Conservation (phyloP, 2,329 filamentous ascomycete genomes). For the Lithohypha guttulata region DNA sequence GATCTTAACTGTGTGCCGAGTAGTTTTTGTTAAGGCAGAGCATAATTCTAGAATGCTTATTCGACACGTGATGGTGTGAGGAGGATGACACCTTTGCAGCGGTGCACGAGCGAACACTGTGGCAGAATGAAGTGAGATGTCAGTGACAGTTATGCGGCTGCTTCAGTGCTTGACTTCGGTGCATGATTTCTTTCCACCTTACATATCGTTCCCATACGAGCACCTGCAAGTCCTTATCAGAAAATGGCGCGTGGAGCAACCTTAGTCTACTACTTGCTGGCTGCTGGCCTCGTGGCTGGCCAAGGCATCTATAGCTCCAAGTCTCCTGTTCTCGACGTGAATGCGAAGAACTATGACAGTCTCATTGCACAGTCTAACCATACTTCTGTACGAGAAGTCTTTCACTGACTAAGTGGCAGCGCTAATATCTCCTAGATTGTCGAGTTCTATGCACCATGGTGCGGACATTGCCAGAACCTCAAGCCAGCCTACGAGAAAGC, state of each 20-base stretch:
- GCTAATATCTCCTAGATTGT: slow-evolving; percentile 33
- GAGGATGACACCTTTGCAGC: not conserved
- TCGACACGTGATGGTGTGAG: too few species aligned
- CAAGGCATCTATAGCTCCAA: slow-evolving; percentile 74
- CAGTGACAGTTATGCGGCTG: too few species aligned
- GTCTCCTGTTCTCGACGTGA: slow-evolving; percentile 77
- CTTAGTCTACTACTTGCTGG: slow-evolving; percentile 46
- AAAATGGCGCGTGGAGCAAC: slow-evolving; percentile 5
- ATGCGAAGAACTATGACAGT: slow-evolving; percentile 65
- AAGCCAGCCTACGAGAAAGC: slow-evolving; percentile 94
- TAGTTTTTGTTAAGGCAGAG: too few species aligned
- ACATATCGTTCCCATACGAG: not conserved
- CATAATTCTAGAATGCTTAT: too few species aligned
- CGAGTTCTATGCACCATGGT: slow-evolving; percentile 93
- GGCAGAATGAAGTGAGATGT: slow-evolving; percentile 1
- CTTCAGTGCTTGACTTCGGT: too few species aligned
- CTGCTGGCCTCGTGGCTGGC: slow-evolving; percentile 46
- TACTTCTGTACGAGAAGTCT: slow-evolving; percentile 58
- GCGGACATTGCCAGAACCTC: slow-evolving; percentile 91
- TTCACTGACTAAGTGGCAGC: slow-evolving; percentile 4
- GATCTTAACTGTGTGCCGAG: too few species aligned
- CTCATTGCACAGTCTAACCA: slow-evolving; percentile 83
- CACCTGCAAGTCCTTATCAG: not conserved
- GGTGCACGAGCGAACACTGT: not conserved
- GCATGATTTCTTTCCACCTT: too few species aligned